Conservation (phyloP, 805 yeast genomes). For the Candida caryicola region DNA sequence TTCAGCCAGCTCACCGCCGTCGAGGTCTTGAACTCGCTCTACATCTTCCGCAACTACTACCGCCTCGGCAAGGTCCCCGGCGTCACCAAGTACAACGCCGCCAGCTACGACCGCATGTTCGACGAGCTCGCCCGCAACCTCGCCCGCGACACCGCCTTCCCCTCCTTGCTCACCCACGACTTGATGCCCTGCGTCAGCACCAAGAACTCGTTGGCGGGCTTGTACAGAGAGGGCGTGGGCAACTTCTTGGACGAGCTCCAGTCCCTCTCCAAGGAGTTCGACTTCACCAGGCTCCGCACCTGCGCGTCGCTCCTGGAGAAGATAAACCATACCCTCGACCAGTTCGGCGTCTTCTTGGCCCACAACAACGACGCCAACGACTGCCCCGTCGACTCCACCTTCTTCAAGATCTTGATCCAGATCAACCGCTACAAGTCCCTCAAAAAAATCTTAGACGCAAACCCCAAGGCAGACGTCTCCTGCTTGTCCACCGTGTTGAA, state of each 20-base stretch:
- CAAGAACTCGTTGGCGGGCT: slow-evolving; percentile 8
- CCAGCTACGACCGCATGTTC: slow-evolving; percentile 21
- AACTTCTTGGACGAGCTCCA: slow-evolving; percentile 20
- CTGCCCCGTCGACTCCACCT: slow-evolving; percentile 9
- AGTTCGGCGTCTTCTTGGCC: slow-evolving; percentile 15
- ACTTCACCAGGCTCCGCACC: slow-evolving; percentile 14
- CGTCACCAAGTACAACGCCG: slow-evolving; percentile 15
- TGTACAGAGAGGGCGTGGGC: slow-evolving; percentile 16
- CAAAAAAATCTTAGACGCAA: slow-evolving; percentile 15
- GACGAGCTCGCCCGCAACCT: slow-evolving; percentile 15
- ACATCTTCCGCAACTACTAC: slow-evolving; percentile 23
- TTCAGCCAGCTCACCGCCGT: slow-evolving; percentile 23
- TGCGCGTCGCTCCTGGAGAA: slow-evolving; percentile 16
- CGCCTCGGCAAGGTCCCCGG: slow-evolving; percentile 15
- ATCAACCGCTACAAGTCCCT: slow-evolving; percentile 23
- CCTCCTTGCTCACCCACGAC: slow-evolving; percentile 16
- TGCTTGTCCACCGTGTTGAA: slow-evolving; percentile 10
- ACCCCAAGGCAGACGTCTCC: slow-evolving; percentile 9
- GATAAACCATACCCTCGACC: slow-evolving; percentile 16
- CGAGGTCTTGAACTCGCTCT: slow-evolving; percentile 25
- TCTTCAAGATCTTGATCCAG: slow-evolving; percentile 22
- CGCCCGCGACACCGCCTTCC: slow-evolving; percentile 15
- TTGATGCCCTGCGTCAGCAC: slow-evolving; percentile 13
- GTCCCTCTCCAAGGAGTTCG: slow-evolving; percentile 20
- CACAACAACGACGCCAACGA: slow-evolving; percentile 7